Base-by-base conservation (phyloP, 306 rosid genomes). In the Arachis stenosperma region DNA sequence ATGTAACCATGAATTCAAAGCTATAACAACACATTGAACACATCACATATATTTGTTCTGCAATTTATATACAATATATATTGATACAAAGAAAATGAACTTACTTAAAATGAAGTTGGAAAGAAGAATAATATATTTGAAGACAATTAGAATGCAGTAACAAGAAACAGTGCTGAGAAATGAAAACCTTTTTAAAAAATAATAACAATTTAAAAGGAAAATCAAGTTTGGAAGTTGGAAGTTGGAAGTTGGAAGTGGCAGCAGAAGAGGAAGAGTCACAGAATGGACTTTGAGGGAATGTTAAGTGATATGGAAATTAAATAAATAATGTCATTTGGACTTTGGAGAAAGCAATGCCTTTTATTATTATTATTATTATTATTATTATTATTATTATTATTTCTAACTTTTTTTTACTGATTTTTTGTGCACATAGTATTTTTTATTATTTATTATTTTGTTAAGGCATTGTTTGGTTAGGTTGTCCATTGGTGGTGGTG, bases 121-220 rank as follows among this genome's bases (percentile, higher is more conserved):
- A 47, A 22, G 33, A 73, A 33, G 37, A 33, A 33, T 2, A 2
- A 33, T 33, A 33, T 2, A 8, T 4, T 7, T 1, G 12, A 8
- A 44, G n/a, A 37, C 5, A 6, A 42, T n/a, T 14, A 14, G 22
- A 54, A 64, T 15, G 76, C 53, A 40, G 37, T 33, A 33, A 33
- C 9, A n/a, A 14, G 11, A 3, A 46, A 33, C 1, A 63, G 71
- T 2, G 14, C 44, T 61, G 53, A 40, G 54, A 72, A 55, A 76
- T 40, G 69, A 36, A 22, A 72, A 81, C 76, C 81, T 76, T 47
- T 79, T 33, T 33, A 33, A 33, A 33, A 2, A 33, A 33, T 33
- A 33, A 33, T 33, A 61, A 67, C 58, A 3, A n/a, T 30, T 13
- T 52, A 70, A 65, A 59, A 64, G 61, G 53, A 64, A 62, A 51